Base-by-base conservation (phyloP, 2,329 filamentous ascomycete species). In the Lecanoromycetidae sp. region DNA sequence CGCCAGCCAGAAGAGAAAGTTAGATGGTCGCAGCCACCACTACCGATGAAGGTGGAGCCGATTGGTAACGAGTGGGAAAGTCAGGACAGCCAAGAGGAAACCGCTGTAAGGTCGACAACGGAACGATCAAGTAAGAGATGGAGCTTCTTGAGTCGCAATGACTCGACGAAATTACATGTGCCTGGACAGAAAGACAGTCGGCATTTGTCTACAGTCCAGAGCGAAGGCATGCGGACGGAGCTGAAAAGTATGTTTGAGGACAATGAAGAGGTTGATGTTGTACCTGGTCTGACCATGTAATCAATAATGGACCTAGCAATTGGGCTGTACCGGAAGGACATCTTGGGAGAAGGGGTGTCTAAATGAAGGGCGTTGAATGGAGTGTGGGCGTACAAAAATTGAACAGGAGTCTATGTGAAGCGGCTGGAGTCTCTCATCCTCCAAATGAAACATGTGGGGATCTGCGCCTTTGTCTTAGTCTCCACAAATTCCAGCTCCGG, bases 141-240 rank as follows among this genome's bases (percentile, higher is more conserved):
- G 40, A 49, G 40, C 27, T 36, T 49, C 5, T 26, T 49, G 46
- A 49, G 46, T 35, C 22, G 41, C n/a, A 34, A 38, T 26, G 27
- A 15, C 7, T 35, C 32, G 17, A 34, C 34, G 7, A 35, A 22
- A 26, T 5, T n/a, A n/a, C 20, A 33, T 15, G 3, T 13, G 5
- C 3, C 13, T 2, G 23, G 26, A 13, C 27, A n/a, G n/a, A 35
- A n/a, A n/a, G n/a, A n/a, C n/a, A n/a, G n/a, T n/a, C n/a, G 34
- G 5, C 9, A 38, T 10, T 5, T 44, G 7, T 34, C 32, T 9
- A 49, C 40, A 4, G 8, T 12, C 2, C 36, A 30, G n/a, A 49
- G 46, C 29, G 46, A 44, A n/a, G 46, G 40, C 13, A 39, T 33
- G 27, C 42, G 46, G 23, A 49, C 46, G 17, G 46, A 49, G 15